phyloP scores from a whole-genome alignment of 1,284 basidiomycete species.

The Pyrrhoderma lamaoense region DNA sequence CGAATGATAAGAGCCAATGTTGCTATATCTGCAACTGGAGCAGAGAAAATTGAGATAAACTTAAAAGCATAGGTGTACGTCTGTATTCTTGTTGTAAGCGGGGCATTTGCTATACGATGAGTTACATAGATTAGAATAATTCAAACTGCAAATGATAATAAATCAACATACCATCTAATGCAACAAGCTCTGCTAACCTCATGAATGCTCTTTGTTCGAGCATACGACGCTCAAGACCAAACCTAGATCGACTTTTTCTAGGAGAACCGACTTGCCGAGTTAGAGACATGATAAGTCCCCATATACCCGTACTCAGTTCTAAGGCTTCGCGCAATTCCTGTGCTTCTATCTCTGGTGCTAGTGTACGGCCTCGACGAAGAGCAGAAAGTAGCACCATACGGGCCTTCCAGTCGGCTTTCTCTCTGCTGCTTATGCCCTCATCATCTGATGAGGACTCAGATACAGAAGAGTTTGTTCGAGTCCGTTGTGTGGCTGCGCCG shows the following conservation, averaged over 20 bases:
- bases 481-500: slow-evolving; percentile 1
- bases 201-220: slow-evolving; percentile 47
- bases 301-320: slow-evolving; percentile 33
- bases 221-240: slow-evolving; percentile 34
- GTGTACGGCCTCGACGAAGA: slow-evolving; percentile 27
- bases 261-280: slow-evolving; percentile 23
- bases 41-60: slow-evolving; percentile 33
- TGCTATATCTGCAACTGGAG: slow-evolving; percentile 41
- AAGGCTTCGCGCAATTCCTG: slow-evolving; percentile 34
- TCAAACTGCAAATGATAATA: too few relatives aligned
- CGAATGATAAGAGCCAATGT: slow-evolving; percentile 51
- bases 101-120: slow-evolving; percentile 26
- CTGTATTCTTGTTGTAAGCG: slow-evolving; percentile 38
- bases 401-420: slow-evolving; percentile 15
- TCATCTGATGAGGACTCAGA: neutral
- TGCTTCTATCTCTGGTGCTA: slow-evolving; percentile 29
- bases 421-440: slow-evolving; percentile 2
- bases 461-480: neutral
- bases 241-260: slow-evolving; percentile 22
- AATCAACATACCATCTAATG: slow-evolving; percentile 33
- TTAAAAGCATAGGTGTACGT: slow-evolving; percentile 45
- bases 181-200: slow-evolving; percentile 43
- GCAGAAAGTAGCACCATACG: slow-evolving; percentile 23
- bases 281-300: slow-evolving; percentile 29
- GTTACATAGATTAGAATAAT: slow-evolving; percentile 5